A percentile compares a stretch with the other conserved stretches of the same genome.
These are phyloP conservation scores for Lodderomyces theae DNA, from an alignment of 1,139 yeast genomes.

Conservation along the genomic window DNA sequence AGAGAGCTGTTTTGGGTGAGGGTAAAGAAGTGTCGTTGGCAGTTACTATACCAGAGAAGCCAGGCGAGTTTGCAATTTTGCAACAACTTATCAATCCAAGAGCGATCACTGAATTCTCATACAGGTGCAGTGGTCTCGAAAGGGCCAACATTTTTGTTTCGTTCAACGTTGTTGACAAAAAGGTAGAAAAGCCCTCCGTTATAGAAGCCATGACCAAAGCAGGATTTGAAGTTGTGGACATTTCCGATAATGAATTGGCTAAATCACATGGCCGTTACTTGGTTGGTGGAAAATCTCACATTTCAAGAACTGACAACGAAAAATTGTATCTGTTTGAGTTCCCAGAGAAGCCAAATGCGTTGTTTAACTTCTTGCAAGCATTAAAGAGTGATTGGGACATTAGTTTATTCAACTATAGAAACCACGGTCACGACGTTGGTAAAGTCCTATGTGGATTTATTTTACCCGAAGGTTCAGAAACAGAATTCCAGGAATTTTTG, in stretches of 20 bases:
- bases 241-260: slow-evolving; percentile 90
- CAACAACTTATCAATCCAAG: slow-evolving; percentile 81
- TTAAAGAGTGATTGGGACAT: slow-evolving; percentile 84
- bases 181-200: slow-evolving; percentile 46
- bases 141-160: slow-evolving; percentile 83
- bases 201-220: slow-evolving; percentile 36
- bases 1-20: slow-evolving; percentile 96
- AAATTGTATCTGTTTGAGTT: slow-evolving; percentile 82
- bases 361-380: slow-evolving; percentile 70
- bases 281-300: slow-evolving; percentile 75
- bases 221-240: slow-evolving; percentile 69
- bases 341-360: slow-evolving; percentile 97
- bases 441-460: slow-evolving; percentile 87
- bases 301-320: slow-evolving; percentile 48
- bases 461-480: slow-evolving; percentile 70
- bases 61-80: slow-evolving; percentile 82
- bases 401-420: slow-evolving; percentile 92
- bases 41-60: slow-evolving; percentile 85
- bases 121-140: slow-evolving; percentile 59
- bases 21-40: slow-evolving; percentile 93
- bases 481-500: slow-evolving; percentile 65
- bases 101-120: slow-evolving; percentile 88
- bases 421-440: slow-evolving; percentile 94
- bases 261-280: slow-evolving; percentile 94
- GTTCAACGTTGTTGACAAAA: slow-evolving; percentile 75